These are phyloP conservation scores for Botrytis aclada DNA, from an alignment of 2,329 filamentous ascomycete genomes.

Conservation along the genomic window DNA sequence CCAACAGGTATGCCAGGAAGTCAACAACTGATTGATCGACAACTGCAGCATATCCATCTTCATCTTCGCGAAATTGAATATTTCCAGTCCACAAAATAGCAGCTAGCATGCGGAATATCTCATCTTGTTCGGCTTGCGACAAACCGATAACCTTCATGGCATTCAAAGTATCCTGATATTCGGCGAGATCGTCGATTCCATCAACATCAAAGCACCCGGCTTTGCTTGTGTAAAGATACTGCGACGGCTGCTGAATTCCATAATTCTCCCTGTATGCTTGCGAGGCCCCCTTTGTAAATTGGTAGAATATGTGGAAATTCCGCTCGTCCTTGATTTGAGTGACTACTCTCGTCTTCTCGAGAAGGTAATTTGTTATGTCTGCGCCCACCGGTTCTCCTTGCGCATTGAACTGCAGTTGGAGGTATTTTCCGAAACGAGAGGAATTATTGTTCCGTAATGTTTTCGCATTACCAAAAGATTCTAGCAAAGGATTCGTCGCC, in stretches of 20 bases:
- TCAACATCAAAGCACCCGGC: constrained; percentile 94
- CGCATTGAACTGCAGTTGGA: constrained; percentile 93
- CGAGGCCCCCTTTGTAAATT: constrained; percentile 95
- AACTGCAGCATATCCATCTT: constrained; percentile 83
- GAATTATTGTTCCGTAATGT: constrained; percentile 98
- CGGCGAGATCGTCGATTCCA: constrained; percentile 86
- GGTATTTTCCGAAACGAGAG: constrained; percentile 95
- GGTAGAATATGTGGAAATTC: constrained; percentile 99
- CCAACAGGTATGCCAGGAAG: constrained; percentile 89
- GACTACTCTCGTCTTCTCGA: constrained; percentile 93
- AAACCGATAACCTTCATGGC: constrained; percentile 96
- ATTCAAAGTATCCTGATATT: constrained; percentile 85
- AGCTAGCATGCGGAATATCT: constrained; percentile 93
- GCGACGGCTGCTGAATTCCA: constrained; percentile 86
- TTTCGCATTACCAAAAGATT: constrained; percentile 98
- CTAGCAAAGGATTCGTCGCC: constrained; percentile 92
- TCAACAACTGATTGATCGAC: constrained; percentile 88
- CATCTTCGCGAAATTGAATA: constrained; percentile 84
- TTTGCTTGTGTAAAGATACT: constrained; percentile 88
- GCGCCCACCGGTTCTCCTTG: constrained; percentile 91
- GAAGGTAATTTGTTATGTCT: constrained; percentile 95
- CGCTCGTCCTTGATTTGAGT: constrained; percentile 93
- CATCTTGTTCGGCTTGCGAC: constrained; percentile 82
- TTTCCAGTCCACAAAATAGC: constrained; percentile 94
- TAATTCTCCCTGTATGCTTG: constrained; percentile 81